Base-by-base conservation (phyloP, 202 grass and related monocot genomes). In the Bolboschoenoplectus hybrid region DNA sequence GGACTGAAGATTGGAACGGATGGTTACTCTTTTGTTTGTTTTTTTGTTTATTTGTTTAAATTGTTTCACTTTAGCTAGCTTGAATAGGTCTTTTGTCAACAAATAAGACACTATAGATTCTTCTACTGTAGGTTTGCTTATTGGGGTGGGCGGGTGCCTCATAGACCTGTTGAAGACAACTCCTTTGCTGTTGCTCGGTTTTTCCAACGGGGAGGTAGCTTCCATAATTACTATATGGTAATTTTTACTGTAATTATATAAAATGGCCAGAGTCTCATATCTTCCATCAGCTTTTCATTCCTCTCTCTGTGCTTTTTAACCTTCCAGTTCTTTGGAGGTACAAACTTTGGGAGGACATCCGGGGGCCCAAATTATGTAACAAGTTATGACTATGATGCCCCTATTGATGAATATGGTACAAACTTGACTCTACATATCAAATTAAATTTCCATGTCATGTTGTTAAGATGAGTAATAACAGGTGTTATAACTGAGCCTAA, bases 161-260 rank as follows among this genome's bases (percentile, higher is more conserved):
- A 98, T 88, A 95, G 95, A 87, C 89, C 95, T 64, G 91, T 89
- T 20, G 63, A 91, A 92, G 95, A 98, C 78, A 95, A 88, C 90
- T 91, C 95, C 78, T 98, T 98, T 86, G 95, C 95, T 86, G 85
- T 98, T 91, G 93, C 95, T 89, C 93, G 95, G 82, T 98, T 98
- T 84, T 98, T 95, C 86, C 93, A 98, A 86, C 89, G 93, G 35
- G 95, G 93, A 39, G 95, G 95, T 87, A 93, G 95, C 85, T 94
- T 95, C 17, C 95, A 98, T 85, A 95, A 98, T 88, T 98, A 98
- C 89, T 98, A 98, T 82, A 95, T 98, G 95, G 95, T 98, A 94
- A 88, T 70, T 89, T 81, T 20, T 84, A 65, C 74, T 11, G 81
- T 52, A 17, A 50, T 39, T 66, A 80, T 61, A 75, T 16, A 77